Base-by-base conservation (phyloP, 2,329 filamentous ascomycete species). In the Metarhizium sp. region DNA sequence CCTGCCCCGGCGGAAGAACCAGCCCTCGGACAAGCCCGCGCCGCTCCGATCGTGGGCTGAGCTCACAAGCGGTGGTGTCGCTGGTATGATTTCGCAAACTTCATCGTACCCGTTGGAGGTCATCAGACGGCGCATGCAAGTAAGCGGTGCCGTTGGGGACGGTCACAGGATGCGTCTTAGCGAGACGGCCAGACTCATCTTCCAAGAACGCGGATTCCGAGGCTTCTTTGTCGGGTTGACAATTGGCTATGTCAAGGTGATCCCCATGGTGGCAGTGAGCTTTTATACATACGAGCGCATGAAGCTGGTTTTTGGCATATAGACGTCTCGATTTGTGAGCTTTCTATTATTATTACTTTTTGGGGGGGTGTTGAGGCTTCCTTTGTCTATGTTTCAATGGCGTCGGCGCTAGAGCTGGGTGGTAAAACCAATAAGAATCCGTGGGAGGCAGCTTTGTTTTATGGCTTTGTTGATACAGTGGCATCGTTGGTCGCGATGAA, bases 51-150 rank as follows among this genome's bases (percentile, higher is more conserved):
- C 86, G 16, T 95, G 91, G 81, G 94, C 94, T 0, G 90, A 97
- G 70, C 80, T 99, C 6, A 78, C 80, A 3, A 85, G 91, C 0
- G 94, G 94, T 50, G 94, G 92, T 1, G 69, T 94, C 10, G 92
- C 94, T 0, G 94, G 94, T 2, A 76, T 96, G 58, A 84, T 96
- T 1, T 92, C 90, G 7, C 94, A 99, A 71, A 96, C 92, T 0
- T 83, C 86, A 0, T 95, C 92, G 16, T 99, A 99, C 69, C 94
- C 94, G 5, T 78, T 99, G 2, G 94, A 99, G 70, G 90, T 99
- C 16, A 87, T 97, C 57, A 78, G 94, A 58, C 80, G 94, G 60
- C 80, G 94, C 50, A 97, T 99, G 92, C 94, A 99, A 69, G 94
- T 99, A 14, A 89, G 90, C 50, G 94, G 92, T 11, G 92, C 92